Evolutionary conservation across 2,329 filamentous ascomycete genomes (phyloP).

Genomic region (Achaetomium macrosporum): DNA sequence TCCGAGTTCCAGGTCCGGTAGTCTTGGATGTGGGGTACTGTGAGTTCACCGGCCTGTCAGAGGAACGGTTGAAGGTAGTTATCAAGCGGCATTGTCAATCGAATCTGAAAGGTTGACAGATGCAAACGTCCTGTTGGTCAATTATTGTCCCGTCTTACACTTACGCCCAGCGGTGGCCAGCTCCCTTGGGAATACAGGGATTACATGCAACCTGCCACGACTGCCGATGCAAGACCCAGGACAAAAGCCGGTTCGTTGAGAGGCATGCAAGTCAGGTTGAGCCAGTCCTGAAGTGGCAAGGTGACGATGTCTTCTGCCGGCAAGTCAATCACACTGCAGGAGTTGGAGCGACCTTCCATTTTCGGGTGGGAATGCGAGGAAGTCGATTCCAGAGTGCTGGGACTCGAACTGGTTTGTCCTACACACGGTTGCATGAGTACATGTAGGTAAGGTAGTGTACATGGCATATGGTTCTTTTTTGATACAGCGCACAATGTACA

Average conservation of each 20-base stretch:
- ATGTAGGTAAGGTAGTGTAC: not conserved
- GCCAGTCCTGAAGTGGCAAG: not conserved
- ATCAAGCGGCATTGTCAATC: not conserved
- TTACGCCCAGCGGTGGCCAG: not conserved
- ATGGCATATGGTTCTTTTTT: not conserved
- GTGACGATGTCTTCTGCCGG: not conserved
- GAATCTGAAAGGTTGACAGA: not conserved
- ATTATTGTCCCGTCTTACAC: slow-evolving; percentile 8
- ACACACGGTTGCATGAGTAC: no score
- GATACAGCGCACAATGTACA: not conserved
- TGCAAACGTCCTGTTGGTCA: not conserved
- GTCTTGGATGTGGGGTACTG: not conserved
- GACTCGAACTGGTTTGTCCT: not conserved
- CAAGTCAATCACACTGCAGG: no score
- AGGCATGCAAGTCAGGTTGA: not conserved
- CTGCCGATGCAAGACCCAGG: slow-evolving; percentile 4
- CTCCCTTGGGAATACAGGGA: not conserved
- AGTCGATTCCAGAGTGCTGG: no score
- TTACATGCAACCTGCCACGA: not conserved
- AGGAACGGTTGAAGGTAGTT: no score
- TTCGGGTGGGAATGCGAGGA: no score
- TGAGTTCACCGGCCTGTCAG: not conserved
- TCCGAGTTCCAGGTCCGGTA: not conserved
- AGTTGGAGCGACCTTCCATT: no score
- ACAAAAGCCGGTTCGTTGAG: slow-evolving; percentile 3